Conservation (phyloP, 768 basidiomycete species). For the Dioszegia crocea region DNA sequence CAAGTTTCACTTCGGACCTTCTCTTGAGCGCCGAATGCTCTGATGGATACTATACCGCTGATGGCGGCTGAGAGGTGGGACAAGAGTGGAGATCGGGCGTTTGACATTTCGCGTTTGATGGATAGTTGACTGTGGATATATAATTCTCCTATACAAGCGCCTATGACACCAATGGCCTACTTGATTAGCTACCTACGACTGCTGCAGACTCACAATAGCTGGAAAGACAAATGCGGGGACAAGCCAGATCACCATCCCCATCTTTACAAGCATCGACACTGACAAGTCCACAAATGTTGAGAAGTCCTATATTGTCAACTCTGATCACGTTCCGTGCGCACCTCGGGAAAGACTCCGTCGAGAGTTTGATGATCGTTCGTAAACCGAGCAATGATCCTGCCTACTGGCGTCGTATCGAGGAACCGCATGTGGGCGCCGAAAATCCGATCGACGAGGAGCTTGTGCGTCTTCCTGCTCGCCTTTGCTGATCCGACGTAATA, state of each 20-base stretch:
- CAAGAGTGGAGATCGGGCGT: conserved; percentile 55
- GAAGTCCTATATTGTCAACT: conserved; percentile 24
- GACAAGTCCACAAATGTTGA: conserved; percentile 35
- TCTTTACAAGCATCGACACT: conserved; percentile 35
- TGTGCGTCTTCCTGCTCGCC: conserved; percentile 38
- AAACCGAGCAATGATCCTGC: conserved; percentile 44
- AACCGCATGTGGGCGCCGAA: conserved; percentile 43
- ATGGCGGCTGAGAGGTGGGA: conserved; percentile 61
- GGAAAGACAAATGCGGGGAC: conserved; percentile 44
- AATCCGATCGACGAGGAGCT: conserved; percentile 36
- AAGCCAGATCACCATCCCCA: conserved; percentile 38
- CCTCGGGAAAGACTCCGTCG: conserved; percentile 38
- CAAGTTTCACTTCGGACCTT: conserved; percentile 54
- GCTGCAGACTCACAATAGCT: conserved; percentile 18
- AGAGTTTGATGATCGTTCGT: conserved; percentile 47
- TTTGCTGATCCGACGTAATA: conserved; percentile 43
- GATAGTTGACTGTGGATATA: conserved; percentile 60
- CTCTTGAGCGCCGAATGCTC: conserved; percentile 63
- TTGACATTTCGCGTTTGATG: conserved; percentile 60
- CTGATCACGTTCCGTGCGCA: conserved; percentile 1
- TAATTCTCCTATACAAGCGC: conserved; percentile 54
- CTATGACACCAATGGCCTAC: conserved; percentile 49
- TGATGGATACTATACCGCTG: conserved; percentile 57
- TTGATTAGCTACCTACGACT: neutral
- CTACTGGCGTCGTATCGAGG: conserved; percentile 40